These are phyloP conservation scores for Endocalyx cinctus DNA, from an alignment of 2,329 filamentous ascomycete genomes.

Conservation along the genomic window DNA sequence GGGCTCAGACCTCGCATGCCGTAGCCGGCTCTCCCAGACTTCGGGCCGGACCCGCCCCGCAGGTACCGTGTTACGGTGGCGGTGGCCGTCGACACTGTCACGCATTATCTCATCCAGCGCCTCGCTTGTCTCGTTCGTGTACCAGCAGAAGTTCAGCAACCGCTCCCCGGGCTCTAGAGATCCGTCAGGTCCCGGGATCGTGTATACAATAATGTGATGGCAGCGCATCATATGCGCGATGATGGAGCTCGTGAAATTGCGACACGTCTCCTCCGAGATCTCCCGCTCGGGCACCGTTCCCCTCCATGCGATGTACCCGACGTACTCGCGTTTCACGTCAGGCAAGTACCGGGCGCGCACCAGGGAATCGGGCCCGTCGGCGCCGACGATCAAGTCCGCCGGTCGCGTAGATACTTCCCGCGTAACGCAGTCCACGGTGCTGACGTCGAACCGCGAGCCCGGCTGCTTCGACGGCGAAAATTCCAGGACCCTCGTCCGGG, in stretches of 20 bases:
- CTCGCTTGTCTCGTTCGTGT: conserved; percentile 6
- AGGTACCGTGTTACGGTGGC: conserved; percentile 7
- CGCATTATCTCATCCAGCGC: conserved; percentile 6
- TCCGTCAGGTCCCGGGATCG: conserved; percentile 6
- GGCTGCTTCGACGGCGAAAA: neutral
- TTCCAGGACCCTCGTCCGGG: neutral
- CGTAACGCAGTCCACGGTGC: neutral
- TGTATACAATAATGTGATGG: conserved; percentile 10
- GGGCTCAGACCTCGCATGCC: neutral
- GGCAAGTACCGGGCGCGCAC: conserved; percentile 9
- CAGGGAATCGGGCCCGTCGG: conserved; percentile 10
- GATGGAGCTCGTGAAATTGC: conserved; percentile 1
- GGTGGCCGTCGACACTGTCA: conserved; percentile 2
- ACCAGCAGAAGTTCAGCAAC: conserved; percentile 12
- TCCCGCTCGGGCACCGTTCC: conserved; percentile 7
- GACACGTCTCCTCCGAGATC: conserved; percentile 4
- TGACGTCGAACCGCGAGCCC: neutral
- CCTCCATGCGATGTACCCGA: conserved; percentile 12
- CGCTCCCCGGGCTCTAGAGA: conserved; percentile 6
- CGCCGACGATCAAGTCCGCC: conserved; percentile 10
- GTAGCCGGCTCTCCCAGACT: conserved; percentile 1
- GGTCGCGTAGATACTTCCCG: neutral
- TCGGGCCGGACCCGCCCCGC: conserved; percentile 2
- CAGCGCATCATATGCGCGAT: conserved; percentile 1
- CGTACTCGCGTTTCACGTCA: conserved; percentile 3